phyloP scores from a whole-genome alignment of 2,329 filamentous ascomycete genomes.

The Lasiodiplodia gonubiensis region DNA sequence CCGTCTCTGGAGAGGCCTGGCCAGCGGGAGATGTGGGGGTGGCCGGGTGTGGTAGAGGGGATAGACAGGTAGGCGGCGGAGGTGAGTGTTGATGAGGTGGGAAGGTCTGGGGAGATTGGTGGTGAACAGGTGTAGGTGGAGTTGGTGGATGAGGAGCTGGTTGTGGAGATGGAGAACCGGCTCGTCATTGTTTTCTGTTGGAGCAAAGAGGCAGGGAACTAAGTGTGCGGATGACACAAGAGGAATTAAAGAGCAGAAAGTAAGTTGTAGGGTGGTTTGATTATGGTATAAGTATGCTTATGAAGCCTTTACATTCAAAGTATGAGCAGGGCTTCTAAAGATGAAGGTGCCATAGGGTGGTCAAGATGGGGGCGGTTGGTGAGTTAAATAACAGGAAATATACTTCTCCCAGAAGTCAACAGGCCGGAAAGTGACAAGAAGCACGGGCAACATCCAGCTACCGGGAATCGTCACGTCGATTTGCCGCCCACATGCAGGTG shows the following conservation, averaged over 20 bases:
- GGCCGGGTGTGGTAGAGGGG: background rate
- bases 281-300: background rate
- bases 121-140: background rate
- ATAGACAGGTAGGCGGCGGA: background rate
- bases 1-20: constrained; percentile 8
- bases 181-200: constrained; percentile 6
- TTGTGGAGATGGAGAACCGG: constrained; percentile 6
- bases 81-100: background rate
- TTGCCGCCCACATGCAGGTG: background rate
- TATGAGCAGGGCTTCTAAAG: background rate
- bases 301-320: background rate
- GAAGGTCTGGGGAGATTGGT: background rate
- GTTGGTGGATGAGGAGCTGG: constrained; percentile 5
- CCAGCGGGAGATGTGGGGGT: background rate
- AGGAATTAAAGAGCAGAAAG: background rate
- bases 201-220: background rate
- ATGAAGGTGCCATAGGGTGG: background rate
- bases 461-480: background rate
- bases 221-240: background rate
- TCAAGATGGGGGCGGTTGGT: background rate
- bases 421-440: constrained; percentile 5
- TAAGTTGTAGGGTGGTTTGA: background rate
- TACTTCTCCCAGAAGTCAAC: background rate
- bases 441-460: background rate
- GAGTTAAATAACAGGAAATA: background rate